phyloP scores from a whole-genome alignment of 768 basidiomycete species.

The Calvatia gigantea region DNA sequence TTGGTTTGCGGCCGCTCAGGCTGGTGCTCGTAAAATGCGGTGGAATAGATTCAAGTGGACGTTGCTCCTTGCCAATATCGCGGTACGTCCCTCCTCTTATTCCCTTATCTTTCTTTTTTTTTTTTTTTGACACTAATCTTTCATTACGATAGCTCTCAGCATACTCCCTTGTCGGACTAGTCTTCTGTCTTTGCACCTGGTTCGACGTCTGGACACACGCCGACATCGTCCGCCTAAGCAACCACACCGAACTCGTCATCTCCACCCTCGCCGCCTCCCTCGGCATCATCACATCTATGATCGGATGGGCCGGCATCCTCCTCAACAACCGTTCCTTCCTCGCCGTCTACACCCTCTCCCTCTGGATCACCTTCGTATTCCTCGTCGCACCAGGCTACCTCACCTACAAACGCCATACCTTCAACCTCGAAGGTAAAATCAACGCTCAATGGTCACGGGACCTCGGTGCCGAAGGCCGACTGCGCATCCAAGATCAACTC shows the following conservation, averaged over 20 bases:
- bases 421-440: constrained; percentile 81
- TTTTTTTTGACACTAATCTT: background rate
- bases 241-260: constrained; percentile 61
- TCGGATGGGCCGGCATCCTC: constrained; percentile 78
- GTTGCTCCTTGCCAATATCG: constrained; percentile 57
- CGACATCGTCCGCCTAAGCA: constrained; percentile 71
- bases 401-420: constrained; percentile 68
- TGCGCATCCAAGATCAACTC: constrained; percentile 71
- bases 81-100: constrained; percentile 33
- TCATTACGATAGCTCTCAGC: constrained; percentile 35
- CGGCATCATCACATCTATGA: constrained; percentile 59
- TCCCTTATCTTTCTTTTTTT: background rate
- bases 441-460: constrained; percentile 72
- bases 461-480: constrained; percentile 55
- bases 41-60: constrained; percentile 86
- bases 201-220: constrained; percentile 69
- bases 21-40: constrained; percentile 40
- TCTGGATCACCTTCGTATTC: constrained; percentile 72
- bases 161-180: constrained; percentile 59
- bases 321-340: constrained; percentile 84
- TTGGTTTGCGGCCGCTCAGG: background rate
- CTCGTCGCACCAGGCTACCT: constrained; percentile 76
- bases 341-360: constrained; percentile 70
- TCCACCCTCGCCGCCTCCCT: constrained; percentile 64
- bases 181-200: constrained; percentile 72